Base-by-base conservation (phyloP, 805 yeast species). In the Tetrapisispora phaffii region DNA sequence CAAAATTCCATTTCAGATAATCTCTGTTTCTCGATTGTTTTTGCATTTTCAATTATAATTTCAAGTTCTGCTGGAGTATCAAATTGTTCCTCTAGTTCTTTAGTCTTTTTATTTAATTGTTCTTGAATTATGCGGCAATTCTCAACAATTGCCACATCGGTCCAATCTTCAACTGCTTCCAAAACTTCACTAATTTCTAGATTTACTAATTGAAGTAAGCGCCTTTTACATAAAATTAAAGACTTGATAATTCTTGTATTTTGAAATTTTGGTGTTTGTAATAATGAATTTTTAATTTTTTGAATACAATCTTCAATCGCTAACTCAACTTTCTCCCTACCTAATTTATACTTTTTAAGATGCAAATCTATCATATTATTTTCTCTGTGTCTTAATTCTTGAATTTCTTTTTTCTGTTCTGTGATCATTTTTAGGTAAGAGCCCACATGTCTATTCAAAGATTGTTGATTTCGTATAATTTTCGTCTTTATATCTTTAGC, bases 401-500 rank as follows among this genome's bases (percentile, higher is more conserved):
- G 84, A 46, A 86, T 85, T 58, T 82, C 88, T 46, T 71, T 74
- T 52, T 78, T 77, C 57, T 85, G 95, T 55, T 84, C 88, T 2
- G 88, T 77, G 32, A 87, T 87, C 82, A 84, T 82, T 63, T 81
- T 80, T 57, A 85, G 66, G 57, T 87, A 88, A 3, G 89, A 80
- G 0, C 93, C 87, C 37, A 87, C 89, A 64, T 86, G 96, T 36
- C 90, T 70, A 57, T 82, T 85, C 49, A 88, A 71, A 47, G 79
- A 81, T 43, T 79, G 87, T 49, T 79, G 80, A 58, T 88, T 88
- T 49, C 93, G 65, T 2, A 76, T 71, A 2, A 85, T 69, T 53
- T 85, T 85, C 0, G 96, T 89, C 58, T 85, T 85, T 53, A 89
- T 89, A 52, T 83, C 88, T 58, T 88, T 88, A 15, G 96, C 97